These are phyloP conservation scores for Lasiodiplodia citricola DNA, from an alignment of 2,329 filamentous ascomycete species.

Conservation along the genomic window DNA sequence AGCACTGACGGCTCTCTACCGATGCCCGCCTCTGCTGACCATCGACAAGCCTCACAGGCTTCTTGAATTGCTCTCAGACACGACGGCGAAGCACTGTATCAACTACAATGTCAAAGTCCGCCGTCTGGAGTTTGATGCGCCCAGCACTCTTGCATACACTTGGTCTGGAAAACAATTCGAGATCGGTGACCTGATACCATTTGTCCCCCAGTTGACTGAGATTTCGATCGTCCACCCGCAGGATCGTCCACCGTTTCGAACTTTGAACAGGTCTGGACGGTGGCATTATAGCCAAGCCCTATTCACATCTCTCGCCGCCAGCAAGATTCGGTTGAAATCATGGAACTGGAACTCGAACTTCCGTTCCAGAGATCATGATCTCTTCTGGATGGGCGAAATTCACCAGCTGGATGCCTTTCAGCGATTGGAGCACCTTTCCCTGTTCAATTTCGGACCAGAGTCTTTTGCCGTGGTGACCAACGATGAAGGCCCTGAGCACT, in stretches of 20 bases:
- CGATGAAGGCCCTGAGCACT: slow-evolving; percentile 30
- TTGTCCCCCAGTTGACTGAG: slow-evolving; percentile 69
- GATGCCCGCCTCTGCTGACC: slow-evolving; percentile 67
- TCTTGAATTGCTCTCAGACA: slow-evolving; percentile 60
- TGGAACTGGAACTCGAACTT: slow-evolving; percentile 64
- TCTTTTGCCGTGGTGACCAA: neutral
- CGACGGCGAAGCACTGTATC: slow-evolving; percentile 41
- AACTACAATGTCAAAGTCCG: slow-evolving; percentile 76
- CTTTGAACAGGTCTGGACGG: slow-evolving; percentile 41
- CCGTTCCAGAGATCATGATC: slow-evolving; percentile 35
- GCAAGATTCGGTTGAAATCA: slow-evolving; percentile 51
- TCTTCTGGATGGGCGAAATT: slow-evolving; percentile 50
- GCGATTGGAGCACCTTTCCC: slow-evolving; percentile 40
- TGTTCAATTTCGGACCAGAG: slow-evolving; percentile 41
- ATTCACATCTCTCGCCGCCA: slow-evolving; percentile 66
- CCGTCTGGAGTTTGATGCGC: slow-evolving; percentile 71
- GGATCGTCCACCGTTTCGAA: slow-evolving; percentile 70
- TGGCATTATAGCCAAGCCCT: slow-evolving; percentile 74
- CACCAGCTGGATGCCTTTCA: slow-evolving; percentile 50
- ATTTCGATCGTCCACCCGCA: slow-evolving; percentile 74
- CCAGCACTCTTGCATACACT: slow-evolving; percentile 59
- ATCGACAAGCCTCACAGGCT: slow-evolving; percentile 54
- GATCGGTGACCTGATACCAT: slow-evolving; percentile 63
- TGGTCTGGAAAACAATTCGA: slow-evolving; percentile 61
- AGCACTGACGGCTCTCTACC: slow-evolving; percentile 74